Evolutionary conservation across 2,329 filamentous ascomycete species (phyloP).

Genomic region (Neoarthrinium moseri): DNA sequence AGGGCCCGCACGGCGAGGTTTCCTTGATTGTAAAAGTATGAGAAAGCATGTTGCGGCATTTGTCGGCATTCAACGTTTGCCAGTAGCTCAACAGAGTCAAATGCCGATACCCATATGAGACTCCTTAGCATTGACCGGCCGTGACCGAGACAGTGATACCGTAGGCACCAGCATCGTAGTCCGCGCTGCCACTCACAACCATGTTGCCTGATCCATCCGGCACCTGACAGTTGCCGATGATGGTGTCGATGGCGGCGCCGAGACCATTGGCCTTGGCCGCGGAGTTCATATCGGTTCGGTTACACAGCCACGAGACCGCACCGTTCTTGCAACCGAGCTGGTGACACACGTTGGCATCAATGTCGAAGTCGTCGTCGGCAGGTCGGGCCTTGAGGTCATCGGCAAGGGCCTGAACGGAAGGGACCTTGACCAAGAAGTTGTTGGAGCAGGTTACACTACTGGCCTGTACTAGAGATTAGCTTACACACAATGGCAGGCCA

Average conservation of each 20-base stretch:
- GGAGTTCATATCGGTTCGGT: background rate
- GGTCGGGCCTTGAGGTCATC: background rate
- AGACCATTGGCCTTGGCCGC: background rate
- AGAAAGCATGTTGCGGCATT: too few relatives aligned
- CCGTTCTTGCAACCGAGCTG: background rate
- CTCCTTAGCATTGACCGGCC: too few relatives aligned
- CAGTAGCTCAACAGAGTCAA: too few relatives aligned
- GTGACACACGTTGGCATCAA: background rate
- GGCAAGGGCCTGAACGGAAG: background rate
- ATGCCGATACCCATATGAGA: too few relatives aligned
- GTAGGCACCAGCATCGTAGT: background rate
- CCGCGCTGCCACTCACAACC: background rate
- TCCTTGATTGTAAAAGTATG: too few relatives aligned
- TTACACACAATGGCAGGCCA: too few relatives aligned
- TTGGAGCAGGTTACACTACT: constrained; percentile 1
- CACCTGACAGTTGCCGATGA: background rate
- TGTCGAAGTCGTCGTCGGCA: background rate
- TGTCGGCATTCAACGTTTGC: too few relatives aligned
- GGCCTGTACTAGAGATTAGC: too few relatives aligned
- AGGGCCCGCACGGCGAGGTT: too few relatives aligned
- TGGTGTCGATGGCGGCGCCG: background rate
- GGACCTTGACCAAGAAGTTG: background rate
- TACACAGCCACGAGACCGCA: background rate
- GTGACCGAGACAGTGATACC: too few relatives aligned
- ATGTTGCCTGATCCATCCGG: background rate